Base-by-base conservation (phyloP, 1,284 basidiomycete species). In the Cryptococcus floricola region DNA sequence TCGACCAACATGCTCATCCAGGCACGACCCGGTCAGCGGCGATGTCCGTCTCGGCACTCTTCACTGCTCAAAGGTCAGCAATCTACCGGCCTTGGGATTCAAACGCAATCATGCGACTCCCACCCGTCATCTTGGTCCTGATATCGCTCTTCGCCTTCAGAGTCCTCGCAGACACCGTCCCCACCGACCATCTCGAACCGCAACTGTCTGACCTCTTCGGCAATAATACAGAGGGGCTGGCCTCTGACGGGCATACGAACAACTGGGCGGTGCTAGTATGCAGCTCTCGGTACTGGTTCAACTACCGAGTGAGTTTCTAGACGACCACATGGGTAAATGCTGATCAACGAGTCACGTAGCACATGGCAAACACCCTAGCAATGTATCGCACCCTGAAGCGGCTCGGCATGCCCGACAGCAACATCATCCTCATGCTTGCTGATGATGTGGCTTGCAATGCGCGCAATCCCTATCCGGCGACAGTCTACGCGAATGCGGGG, bases 301-400 rank as follows among this genome's bases (percentile, higher is more conserved):
- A 98, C 74, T 98, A 98, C 70, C 81, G 95, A 42, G 93, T 95
- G 69, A 54, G 87, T 81, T 34, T n/a, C 38, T 19, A 19, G 18
- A 27, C 25, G 34, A 19, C 19, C 38, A 12, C n/a, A 52, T 23
- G 48, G 3, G 34, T 25, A 42, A 12, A 14, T 12, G 27, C 23
- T 50, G 39, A 55, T n/a, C 13, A 48, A 14, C 45, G 19, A 34
- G 6, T 34, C 31, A 34, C 31, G 8, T 62, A 96, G 89, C 95
- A 98, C 74, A 97, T 98, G 88, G 87, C 95, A 14, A 98, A 98
- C 78, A 89, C 94, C 0, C 83, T 98, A 12, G 94, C 93, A 68
- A 97, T 98, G 93, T 98, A 98, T 73, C 89, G 96, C 52, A 98
- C 94, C 1, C 92, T 99, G 52, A 98, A 98, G 74, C 87, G 94